Base-by-base conservation (phyloP, 2,329 filamentous ascomycete species). In the Geosmithia flava region DNA sequence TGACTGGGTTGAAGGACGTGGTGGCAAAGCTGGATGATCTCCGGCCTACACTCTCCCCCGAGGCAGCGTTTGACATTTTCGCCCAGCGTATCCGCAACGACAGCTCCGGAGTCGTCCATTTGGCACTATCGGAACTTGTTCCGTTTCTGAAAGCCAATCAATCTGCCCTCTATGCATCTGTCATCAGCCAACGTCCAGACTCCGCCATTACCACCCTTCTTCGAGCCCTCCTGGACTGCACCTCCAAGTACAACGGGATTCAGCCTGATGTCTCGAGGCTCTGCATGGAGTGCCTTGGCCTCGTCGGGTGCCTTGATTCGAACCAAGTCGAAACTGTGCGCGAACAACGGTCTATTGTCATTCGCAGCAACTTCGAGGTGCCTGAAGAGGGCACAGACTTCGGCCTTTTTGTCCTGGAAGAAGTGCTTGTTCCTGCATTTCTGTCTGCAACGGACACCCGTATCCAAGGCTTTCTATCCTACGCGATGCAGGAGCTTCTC, bases 401-500 rank as follows among this genome's bases (percentile, higher is more conserved):
- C 63, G 80, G 88, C 7, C 72, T 93, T 41, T 89, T 90, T 57
- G 74, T 95, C 44, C 72, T 99, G 16, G 84, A 95, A 57, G 78
- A 94, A 59, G 84, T 95, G 7, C 70, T 98, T 11, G 88, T 97
- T 23, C 89, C 90, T 51, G 85, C 90, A 1, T 99, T 98, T 59
- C 71, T 95, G 42, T 95, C 91, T 1, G 85, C 87, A 1, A 93
- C 85, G 0, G 94, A 96, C 60, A 85, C 89, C 2, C 83, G 81
- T 53, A 76, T 89, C 6, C 93, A 97, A 62, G 90, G 89, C 0
- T 95, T 94, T 59, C 73, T 99, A 17, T 91, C 91, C 1, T 98
- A 86, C 64, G 87, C 85, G 2, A 96, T 98, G 81, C 93, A 99
- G 63, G 85, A 95, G 57, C 74, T 97, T 41, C 74, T 97, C 3